Base-by-base conservation (phyloP, 2,329 filamentous ascomycete species). In the Pseudocercospora vitis region DNA sequence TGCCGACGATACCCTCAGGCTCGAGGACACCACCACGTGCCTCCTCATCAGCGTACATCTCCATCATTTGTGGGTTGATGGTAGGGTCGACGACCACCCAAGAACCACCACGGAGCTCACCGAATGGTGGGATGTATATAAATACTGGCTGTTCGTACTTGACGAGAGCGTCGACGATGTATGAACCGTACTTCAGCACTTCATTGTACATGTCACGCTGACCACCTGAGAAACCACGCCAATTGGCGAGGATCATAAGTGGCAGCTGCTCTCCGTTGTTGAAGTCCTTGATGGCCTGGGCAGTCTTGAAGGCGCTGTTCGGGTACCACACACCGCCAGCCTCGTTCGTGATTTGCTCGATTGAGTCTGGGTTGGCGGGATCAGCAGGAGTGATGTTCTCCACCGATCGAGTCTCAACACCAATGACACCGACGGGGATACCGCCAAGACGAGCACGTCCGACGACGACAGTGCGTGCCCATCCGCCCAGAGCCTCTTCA, bases 181-280 rank as follows among this genome's bases (percentile, higher is more conserved):
- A 97, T 14, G 92, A 96, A 70, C 94, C 94, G 70, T 99, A 99
- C 81, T 99, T 99, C 75, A 99, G 85, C 12, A 99, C 94, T 77
- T 99, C 94, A 78, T 97, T 96, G 85, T 95, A 99, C 94, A 99
- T 99, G 76, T 99, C 94, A 65, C 92, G 90, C 78, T 99, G 94
- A 62, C 94, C 94, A 79, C 94, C 94, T 64, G 94, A 99, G 89
- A 99, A 99, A 80, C 94, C 94, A 85, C 94, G 87, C 94, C 94
- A 99, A 82, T 99, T 99, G 76, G 94, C 94, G 61, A 99, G 85
- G 71, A 99, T 99, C 91, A 99, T 97, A 63, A 99, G 79, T 53
- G 94, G 94, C 69, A 99, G 81, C 78, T 99, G 94, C 78, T 99
- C 94, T 72, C 94, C 94, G 63, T 95, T 85, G 84, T 99, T 99